A percentile compares a stretch with the other conserved stretches of the same genome.
phyloP scores from a whole-genome alignment of 495 filamentous ascomycete genomes.

The Penicillium coffeae region DNA sequence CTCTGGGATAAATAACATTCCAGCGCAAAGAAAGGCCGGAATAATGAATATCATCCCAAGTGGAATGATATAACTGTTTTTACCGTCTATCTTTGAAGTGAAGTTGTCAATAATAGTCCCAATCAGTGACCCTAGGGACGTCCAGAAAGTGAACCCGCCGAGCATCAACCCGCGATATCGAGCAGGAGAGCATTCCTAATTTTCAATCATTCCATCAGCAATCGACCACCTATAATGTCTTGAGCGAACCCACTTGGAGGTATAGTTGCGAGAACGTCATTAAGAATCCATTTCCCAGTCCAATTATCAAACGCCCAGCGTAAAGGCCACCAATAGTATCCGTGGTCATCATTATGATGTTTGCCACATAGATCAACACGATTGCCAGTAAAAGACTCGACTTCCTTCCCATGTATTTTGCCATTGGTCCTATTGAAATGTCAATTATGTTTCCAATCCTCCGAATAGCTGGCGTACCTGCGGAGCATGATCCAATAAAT shows the following conservation, averaged over 20 bases:
- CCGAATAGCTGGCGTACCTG: conserved; percentile 3
- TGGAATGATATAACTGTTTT: conserved; percentile 49
- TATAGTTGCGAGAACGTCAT: conserved; percentile 61
- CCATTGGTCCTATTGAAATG: conserved; percentile 37
- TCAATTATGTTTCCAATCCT: background rate
- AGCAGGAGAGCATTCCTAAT: conserved; percentile 47
- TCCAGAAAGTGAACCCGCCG: conserved; percentile 47
- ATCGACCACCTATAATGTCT: too few species aligned
- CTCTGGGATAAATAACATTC: conserved; percentile 59
- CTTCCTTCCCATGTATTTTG: conserved; percentile 45
- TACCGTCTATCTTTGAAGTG: conserved; percentile 42
- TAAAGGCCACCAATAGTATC: conserved; percentile 51
- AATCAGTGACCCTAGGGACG: conserved; percentile 49
- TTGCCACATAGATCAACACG: conserved; percentile 44
- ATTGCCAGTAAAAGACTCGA: conserved; percentile 48
- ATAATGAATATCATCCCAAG: conserved; percentile 57
- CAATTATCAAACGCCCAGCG: conserved; percentile 52
- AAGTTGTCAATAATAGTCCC: conserved; percentile 63
- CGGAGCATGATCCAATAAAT: conserved; percentile 52
- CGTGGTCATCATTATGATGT: conserved; percentile 56
- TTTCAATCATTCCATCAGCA: too few species aligned
- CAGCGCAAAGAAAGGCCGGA: conserved; percentile 47
- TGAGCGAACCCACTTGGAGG: too few species aligned
- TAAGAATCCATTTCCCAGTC: conserved; percentile 53
- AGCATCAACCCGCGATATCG: conserved; percentile 49